phyloP scores from a whole-genome alignment of 257 asterid species.

The Mitragyna speciosa region DNA sequence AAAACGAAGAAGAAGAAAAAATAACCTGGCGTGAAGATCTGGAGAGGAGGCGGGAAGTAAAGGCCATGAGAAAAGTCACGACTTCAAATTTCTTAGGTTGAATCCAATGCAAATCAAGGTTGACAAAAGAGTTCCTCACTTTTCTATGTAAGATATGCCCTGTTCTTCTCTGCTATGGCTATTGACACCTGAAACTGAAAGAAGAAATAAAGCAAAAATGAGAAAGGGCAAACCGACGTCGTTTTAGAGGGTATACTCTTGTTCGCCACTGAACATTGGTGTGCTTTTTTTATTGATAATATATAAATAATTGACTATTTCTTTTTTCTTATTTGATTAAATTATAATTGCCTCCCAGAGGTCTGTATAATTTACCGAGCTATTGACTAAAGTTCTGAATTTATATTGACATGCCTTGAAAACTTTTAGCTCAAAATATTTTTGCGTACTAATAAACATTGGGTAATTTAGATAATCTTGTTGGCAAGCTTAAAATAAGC shows the following conservation, averaged over 20 bases:
- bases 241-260: neutral
- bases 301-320: neutral
- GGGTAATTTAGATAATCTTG: neutral
- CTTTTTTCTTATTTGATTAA: too few species aligned
- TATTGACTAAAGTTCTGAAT: neutral
- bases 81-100: neutral
- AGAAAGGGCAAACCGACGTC: neutral
- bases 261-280: too few species aligned
- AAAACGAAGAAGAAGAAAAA: neutral
- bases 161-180: neutral
- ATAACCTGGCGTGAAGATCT: slow-evolving; percentile 73
- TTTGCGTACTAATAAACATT: neutral
- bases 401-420: too few species aligned
- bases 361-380: neutral
- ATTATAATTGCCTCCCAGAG: neutral
- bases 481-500: neutral
- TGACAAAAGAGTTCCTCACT: too few species aligned
- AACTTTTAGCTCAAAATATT: neutral
- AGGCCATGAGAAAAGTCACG: slow-evolving; percentile 41
- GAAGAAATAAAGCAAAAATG: too few species aligned
- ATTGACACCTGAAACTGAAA: too few species aligned
- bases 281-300: too few species aligned
- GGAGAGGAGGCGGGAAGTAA: slow-evolving; percentile 65
- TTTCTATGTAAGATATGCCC: neutral
- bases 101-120: neutral